Percentiles rank a stretch among this genome's conserved stretches.
phyloP scores from a whole-genome alignment of 1,284 basidiomycete species.

The Apiotrichum brassicae region DNA sequence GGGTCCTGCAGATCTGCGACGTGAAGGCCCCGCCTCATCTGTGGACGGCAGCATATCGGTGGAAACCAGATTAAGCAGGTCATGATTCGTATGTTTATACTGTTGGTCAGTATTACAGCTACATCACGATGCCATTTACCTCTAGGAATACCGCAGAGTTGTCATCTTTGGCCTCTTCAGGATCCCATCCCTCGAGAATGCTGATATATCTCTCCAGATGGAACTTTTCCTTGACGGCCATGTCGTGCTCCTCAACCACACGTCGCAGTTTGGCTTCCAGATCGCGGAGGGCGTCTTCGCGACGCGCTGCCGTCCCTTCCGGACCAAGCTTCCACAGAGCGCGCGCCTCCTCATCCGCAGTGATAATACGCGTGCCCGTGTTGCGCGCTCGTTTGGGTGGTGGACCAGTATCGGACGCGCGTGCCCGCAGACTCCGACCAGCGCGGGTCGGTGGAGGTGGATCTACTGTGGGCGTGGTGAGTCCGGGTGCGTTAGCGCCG shows the following conservation, averaged over 20 bases:
- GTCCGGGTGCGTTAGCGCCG: background rate
- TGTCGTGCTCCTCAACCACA: conserved; percentile 65
- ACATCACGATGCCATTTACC: conserved; percentile 48
- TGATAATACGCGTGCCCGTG: conserved; percentile 7
- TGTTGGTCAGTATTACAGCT: conserved; percentile 10
- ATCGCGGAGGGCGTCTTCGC: conserved; percentile 52
- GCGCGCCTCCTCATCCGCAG: conserved; percentile 24
- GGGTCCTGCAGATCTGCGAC: conserved; percentile 14
- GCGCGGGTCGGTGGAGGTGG: background rate
- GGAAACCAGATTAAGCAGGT: conserved; percentile 30
- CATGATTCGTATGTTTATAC: conserved; percentile 32
- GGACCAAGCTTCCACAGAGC: conserved; percentile 20
- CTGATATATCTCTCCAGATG: conserved; percentile 73
- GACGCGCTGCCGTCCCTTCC: conserved; percentile 24
- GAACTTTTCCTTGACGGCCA: conserved; percentile 73
- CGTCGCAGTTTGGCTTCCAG: conserved; percentile 57
- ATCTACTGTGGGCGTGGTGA: background rate
- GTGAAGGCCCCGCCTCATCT: conserved; percentile 27
- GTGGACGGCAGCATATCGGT: background rate
- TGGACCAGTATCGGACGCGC: background rate
- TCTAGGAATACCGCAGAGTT: conserved; percentile 64
- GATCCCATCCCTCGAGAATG: conserved; percentile 64
- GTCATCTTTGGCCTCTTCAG: conserved; percentile 66
- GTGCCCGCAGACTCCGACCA: background rate
- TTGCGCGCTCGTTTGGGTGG: background rate